These are phyloP conservation scores for Tuber magnatum DNA, from an alignment of 495 filamentous ascomycete genomes.

Conservation along the genomic window DNA sequence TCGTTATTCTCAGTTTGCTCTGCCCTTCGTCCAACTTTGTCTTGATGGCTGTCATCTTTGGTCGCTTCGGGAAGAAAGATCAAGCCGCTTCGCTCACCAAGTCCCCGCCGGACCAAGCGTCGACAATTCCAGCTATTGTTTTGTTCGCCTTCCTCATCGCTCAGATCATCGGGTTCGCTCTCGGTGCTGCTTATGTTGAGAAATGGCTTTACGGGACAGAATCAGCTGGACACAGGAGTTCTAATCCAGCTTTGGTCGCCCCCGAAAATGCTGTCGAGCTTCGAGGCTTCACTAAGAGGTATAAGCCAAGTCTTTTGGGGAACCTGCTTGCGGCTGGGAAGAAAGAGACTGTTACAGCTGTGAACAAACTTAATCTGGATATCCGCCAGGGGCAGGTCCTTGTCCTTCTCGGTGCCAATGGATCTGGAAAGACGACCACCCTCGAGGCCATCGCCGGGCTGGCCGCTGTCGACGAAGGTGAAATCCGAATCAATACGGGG, in stretches of 20 bases:
- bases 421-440: conserved; percentile 79
- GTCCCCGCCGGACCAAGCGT: conserved; percentile 54
- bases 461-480: conserved; percentile 60
- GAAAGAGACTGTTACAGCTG: conserved; percentile 62
- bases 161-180: conserved; percentile 65
- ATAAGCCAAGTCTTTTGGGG: conserved; percentile 57
- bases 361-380: conserved; percentile 58
- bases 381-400: conserved; percentile 69
- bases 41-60: conserved; percentile 61
- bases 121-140: conserved; percentile 56
- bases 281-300: conserved; percentile 64
- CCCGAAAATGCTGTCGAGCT: conserved; percentile 55
- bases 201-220: conserved; percentile 66
- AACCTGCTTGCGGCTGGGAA: conserved; percentile 50
- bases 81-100: conserved; percentile 52
- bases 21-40: conserved; percentile 74
- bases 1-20: conserved; percentile 58
- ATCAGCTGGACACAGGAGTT: conserved; percentile 50
- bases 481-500: conserved; percentile 56
- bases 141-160: conserved; percentile 63
- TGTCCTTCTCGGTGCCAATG: conserved; percentile 77
- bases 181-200: conserved; percentile 66
- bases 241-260: conserved; percentile 43
- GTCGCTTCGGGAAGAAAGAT: conserved; percentile 56
- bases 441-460: conserved; percentile 77